Percentiles rank a stretch among this genome's conserved stretches.
These are phyloP conservation scores for Saccharomycopsis fermentans DNA, from an alignment of 805 yeast species.

Conservation along the genomic window DNA sequence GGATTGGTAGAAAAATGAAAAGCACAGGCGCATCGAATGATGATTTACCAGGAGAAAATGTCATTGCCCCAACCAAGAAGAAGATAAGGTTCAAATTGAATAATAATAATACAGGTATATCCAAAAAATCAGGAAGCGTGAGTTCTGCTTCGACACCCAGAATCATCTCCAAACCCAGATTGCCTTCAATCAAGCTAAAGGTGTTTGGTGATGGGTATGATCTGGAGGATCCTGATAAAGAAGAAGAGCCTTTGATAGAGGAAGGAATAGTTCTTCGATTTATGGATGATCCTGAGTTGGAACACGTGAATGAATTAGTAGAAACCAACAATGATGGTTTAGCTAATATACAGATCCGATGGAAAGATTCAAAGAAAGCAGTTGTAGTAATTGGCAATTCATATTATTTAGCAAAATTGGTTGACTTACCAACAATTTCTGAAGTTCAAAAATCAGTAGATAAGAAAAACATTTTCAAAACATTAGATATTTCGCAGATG, in stretches of 20 bases:
- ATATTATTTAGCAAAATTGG: constrained; percentile 46
- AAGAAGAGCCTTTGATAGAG: constrained; percentile 87
- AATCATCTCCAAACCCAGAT: constrained; percentile 43
- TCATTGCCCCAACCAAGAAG: constrained; percentile 1
- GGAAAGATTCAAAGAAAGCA: constrained; percentile 78
- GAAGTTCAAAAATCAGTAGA: constrained; percentile 88
- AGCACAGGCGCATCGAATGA: neutral
- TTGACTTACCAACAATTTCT: constrained; percentile 81
- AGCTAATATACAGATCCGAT: constrained; percentile 60
- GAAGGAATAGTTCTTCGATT: constrained; percentile 77
- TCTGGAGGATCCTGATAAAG: constrained; percentile 91
- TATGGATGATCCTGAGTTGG: constrained; percentile 45
- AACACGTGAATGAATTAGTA: constrained; percentile 62
- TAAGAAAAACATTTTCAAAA: constrained; percentile 76
- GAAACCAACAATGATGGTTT: constrained; percentile 70
- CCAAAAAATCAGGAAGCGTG: neutral
- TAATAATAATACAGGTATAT: neutral
- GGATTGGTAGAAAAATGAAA: neutral
- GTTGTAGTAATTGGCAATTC: constrained; percentile 42
- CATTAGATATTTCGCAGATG: constrained; percentile 80
- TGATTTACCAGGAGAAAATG: neutral
- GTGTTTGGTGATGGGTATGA: constrained; percentile 94
- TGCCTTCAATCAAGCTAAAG: constrained; percentile 26
- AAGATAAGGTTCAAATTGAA: constrained; percentile 11
- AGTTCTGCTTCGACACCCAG: constrained; percentile 25